A percentile compares a stretch with the other conserved stretches of the same genome.
Evolutionary conservation across 371 early-diverging fungal species (phyloP).

Genomic region (Choanephora cucurbitarum): DNA sequence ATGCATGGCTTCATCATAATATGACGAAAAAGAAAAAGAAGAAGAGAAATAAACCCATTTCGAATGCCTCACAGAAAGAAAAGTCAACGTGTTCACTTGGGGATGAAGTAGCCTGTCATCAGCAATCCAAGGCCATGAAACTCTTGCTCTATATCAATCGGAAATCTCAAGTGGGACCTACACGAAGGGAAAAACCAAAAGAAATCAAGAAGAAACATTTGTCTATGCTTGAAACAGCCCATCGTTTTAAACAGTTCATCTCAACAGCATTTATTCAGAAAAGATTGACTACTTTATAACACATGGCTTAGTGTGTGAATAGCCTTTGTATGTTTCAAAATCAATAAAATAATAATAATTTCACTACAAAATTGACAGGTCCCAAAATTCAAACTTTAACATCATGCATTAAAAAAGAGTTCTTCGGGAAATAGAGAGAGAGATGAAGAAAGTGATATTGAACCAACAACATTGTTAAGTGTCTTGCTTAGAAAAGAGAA

Average conservation of each 20-base stretch:
- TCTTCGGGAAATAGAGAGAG: not conserved
- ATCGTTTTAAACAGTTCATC: conserved; percentile 15
- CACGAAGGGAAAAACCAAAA: conserved; percentile 14
- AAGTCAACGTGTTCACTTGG: not conserved
- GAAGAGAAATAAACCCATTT: not conserved
- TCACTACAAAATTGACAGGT: not conserved
- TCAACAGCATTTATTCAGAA: conserved; percentile 17
- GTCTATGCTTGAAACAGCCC: conserved; percentile 7
- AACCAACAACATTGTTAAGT: not conserved
- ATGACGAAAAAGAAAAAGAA: conserved; percentile 5
- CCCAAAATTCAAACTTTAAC: not conserved
- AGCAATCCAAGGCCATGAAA: conserved; percentile 12
- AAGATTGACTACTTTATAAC: conserved; percentile 10
- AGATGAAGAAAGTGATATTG: not conserved
- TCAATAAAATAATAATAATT: too few relatives aligned
- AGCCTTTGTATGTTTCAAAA: not conserved
- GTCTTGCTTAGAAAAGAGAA: not conserved
- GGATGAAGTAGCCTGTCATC: conserved; percentile 8
- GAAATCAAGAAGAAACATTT: conserved; percentile 1
- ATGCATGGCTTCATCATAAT: conserved; percentile 64
- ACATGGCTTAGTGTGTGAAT: not conserved
- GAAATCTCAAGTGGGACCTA: conserved; percentile 23
- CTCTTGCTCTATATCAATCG: conserved; percentile 15
- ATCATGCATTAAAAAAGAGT: not conserved
- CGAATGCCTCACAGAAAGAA: not conserved